Evolutionary conservation across 2,329 filamentous ascomycete species (phyloP).

Genomic region (Phialemonium atrogriseum): DNA sequence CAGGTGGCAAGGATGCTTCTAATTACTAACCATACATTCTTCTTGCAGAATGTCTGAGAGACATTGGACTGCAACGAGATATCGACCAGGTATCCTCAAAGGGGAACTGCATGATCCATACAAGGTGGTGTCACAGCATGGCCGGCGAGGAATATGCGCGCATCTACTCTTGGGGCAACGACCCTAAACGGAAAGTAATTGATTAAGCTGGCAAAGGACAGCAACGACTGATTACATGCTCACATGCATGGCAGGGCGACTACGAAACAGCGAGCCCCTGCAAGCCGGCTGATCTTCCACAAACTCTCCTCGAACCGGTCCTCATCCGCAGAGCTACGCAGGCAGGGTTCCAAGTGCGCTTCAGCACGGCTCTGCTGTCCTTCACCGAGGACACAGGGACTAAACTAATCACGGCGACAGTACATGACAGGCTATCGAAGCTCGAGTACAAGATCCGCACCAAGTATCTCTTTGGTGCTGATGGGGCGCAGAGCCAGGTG

Average conservation of each 20-base stretch:
- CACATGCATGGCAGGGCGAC: slow-evolving; percentile 31
- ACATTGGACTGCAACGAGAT: slow-evolving; percentile 36
- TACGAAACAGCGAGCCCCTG: slow-evolving; percentile 37
- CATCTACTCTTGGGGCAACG: slow-evolving; percentile 42
- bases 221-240: slow-evolving; percentile 26
- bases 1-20: background rate
- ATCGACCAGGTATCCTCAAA: slow-evolving; percentile 26
- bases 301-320: slow-evolving; percentile 39
- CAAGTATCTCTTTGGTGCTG: slow-evolving; percentile 51
- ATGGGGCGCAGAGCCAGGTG: slow-evolving; percentile 36
- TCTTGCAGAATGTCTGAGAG: slow-evolving; percentile 39
- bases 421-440: slow-evolving; percentile 14
- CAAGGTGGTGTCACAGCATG: slow-evolving; percentile 44
- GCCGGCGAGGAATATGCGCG: slow-evolving; percentile 42
- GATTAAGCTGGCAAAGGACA: no score
- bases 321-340: slow-evolving; percentile 30
- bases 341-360: slow-evolving; percentile 31
- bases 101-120: slow-evolving; percentile 37
- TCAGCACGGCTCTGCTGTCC: slow-evolving; percentile 28
- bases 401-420: slow-evolving; percentile 16
- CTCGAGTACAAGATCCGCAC: slow-evolving; percentile 33
- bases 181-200: slow-evolving; percentile 35
- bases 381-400: slow-evolving; percentile 23
- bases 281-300: slow-evolving; percentile 34
- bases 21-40: no score